These are phyloP conservation scores for Trichoderma sp. DNA, from an alignment of 2,329 filamentous ascomycete genomes.

Conservation along the genomic window DNA sequence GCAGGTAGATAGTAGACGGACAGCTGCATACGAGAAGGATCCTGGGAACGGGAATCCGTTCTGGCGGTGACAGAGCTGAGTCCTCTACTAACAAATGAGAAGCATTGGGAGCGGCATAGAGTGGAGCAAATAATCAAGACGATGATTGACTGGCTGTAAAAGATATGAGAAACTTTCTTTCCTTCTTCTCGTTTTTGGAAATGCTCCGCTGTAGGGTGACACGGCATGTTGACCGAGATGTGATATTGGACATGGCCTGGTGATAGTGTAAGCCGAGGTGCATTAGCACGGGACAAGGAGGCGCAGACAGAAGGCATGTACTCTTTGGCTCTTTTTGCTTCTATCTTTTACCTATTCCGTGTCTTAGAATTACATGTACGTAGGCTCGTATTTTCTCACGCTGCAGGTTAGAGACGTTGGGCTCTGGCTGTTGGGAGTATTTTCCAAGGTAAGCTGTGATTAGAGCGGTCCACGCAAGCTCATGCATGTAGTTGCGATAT, in stretches of 20 bases:
- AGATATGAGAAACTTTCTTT: background rate
- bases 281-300: background rate
- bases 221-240: constrained; percentile 17
- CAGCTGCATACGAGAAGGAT: background rate
- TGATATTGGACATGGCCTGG: background rate
- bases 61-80: constrained; percentile 8
- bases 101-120: background rate
- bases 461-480: background rate
- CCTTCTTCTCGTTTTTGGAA: background rate
- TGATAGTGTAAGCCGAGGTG: constrained; percentile 8
- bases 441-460: background rate
- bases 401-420: background rate
- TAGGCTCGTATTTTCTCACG: background rate
- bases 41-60: background rate
- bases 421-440: background rate
- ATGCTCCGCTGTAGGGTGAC: background rate
- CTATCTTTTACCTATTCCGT: background rate
- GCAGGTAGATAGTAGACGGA: background rate
- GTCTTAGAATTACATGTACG: background rate
- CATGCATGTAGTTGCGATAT: background rate
- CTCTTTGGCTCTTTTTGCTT: background rate
- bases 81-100: background rate
- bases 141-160: background rate
- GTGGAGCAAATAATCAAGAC: background rate
- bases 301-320: background rate